Evolutionary conservation across 1,139 yeast species (phyloP).

Genomic region (Protomyces inundatus): DNA sequence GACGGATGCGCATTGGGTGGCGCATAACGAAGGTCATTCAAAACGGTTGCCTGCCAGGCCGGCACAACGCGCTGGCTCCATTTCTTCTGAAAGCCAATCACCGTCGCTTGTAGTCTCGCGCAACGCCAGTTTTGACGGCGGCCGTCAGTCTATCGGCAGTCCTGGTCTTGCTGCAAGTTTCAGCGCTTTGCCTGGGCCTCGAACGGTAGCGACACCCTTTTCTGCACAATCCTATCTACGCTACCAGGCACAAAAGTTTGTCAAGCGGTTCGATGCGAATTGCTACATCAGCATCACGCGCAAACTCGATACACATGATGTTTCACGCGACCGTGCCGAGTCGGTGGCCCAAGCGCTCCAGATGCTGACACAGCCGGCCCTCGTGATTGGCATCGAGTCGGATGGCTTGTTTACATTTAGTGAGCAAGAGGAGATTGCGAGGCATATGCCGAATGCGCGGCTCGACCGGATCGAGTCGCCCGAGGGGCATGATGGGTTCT

Average conservation of each 20-base stretch:
- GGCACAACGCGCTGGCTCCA: constrained; percentile 23
- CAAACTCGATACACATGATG: constrained; percentile 90
- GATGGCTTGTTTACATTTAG: constrained; percentile 90
- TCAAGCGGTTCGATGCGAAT: constrained; percentile 86
- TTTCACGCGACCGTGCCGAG: constrained; percentile 68
- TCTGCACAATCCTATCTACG: constrained; percentile 92
- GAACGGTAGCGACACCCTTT: constrained; percentile 70
- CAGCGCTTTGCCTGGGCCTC: neutral
- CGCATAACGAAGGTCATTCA: constrained; percentile 61
- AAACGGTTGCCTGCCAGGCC: constrained; percentile 35
- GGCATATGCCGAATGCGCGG: constrained; percentile 61
- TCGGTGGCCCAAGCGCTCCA: constrained; percentile 50
- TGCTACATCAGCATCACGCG: constrained; percentile 92
- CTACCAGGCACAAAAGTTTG: constrained; percentile 88
- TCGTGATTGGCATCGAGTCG: constrained; percentile 81
- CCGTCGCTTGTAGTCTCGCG: constrained; percentile 1
- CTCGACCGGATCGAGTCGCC: constrained; percentile 76
- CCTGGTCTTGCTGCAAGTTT: constrained; percentile 3
- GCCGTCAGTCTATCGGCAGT: neutral
- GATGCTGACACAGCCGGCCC: constrained; percentile 62
- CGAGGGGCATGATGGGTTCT: constrained; percentile 97
- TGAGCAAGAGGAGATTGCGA: constrained; percentile 81
- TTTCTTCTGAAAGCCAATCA: neutral
- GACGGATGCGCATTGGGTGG: constrained; percentile 49
- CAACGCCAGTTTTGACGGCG: constrained; percentile 18